Conservation (phyloP, 805 yeast species). For the Nematodospora valgi region DNA sequence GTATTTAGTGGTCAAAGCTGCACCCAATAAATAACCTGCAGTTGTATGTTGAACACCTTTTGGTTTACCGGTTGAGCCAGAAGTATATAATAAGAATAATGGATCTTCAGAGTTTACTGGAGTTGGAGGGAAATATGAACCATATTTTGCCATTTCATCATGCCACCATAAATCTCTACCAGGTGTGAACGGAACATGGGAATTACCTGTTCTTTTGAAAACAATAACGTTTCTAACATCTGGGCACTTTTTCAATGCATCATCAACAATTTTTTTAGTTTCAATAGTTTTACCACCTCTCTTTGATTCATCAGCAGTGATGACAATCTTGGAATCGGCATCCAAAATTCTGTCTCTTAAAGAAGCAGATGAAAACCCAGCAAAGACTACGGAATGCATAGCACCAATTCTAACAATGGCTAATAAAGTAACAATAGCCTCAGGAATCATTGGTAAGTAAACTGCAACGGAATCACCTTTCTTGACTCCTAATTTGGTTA, state of each 20-base stretch:
- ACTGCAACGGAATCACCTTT: constrained; percentile 97
- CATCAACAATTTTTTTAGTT: constrained; percentile 93
- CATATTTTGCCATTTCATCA: constrained; percentile 76
- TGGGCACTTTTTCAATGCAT: constrained; percentile 76
- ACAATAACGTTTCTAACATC: constrained; percentile 81
- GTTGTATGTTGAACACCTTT: constrained; percentile 96
- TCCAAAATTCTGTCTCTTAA: constrained; percentile 86
- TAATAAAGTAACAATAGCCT: constrained; percentile 89
- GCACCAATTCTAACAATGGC: constrained; percentile 96
- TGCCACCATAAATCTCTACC: constrained; percentile 97
- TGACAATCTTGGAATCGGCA: constrained; percentile 80
- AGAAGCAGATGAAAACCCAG: constrained; percentile 94
- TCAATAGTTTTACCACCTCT: constrained; percentile 94
- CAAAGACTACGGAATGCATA: constrained; percentile 92
- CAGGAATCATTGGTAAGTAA: constrained; percentile 97
- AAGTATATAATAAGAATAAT: constrained; percentile 88
- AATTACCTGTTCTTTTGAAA: constrained; percentile 80
- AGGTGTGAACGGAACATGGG: constrained; percentile 64
- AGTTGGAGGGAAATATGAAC: constrained; percentile 82
- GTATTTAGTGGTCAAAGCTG: constrained; percentile 86
- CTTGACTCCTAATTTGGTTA: constrained; percentile 78
- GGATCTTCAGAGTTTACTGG: constrained; percentile 94
- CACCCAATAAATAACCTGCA: constrained; percentile 92
- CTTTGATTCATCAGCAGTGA: constrained; percentile 92
- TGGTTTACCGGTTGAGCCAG: constrained; percentile 98